A percentile compares a stretch with the other conserved stretches of the same genome.
These are phyloP conservation scores for Trametes coccinea DNA, from an alignment of 768 basidiomycete species.

Conservation along the genomic window DNA sequence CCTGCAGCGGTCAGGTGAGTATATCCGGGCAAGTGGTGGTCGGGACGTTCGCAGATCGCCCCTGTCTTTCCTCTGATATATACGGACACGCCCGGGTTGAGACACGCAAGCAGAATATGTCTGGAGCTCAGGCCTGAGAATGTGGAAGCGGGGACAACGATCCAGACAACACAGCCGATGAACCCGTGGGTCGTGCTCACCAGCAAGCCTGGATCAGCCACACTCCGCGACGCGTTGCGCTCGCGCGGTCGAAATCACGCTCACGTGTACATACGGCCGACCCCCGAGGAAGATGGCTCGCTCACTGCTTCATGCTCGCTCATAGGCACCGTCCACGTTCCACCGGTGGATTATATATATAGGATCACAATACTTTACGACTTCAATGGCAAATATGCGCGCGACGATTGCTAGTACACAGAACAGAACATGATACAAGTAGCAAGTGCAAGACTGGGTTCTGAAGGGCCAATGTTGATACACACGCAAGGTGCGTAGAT, in stretches of 20 bases:
- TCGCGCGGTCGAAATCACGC: slow-evolving; percentile 17
- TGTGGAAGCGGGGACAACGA: background rate
- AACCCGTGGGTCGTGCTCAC: background rate
- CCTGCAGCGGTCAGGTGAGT: no score
- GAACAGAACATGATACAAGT: slow-evolving; percentile 17
- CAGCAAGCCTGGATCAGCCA: background rate
- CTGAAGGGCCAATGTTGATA: background rate
- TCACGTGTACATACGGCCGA: slow-evolving; percentile 9
- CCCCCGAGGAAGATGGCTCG: background rate
- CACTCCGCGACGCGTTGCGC: background rate
- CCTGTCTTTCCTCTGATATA: background rate
- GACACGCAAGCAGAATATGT: slow-evolving; percentile 15
- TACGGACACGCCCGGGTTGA: background rate
- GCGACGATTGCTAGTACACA: slow-evolving; percentile 20
- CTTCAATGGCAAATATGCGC: slow-evolving; percentile 1
- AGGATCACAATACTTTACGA: background rate
- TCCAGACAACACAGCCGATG: background rate
- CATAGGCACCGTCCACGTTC: background rate
- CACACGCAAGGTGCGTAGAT: no score
- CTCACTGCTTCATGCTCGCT: background rate
- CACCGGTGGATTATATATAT: no score
- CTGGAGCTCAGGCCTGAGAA: background rate
- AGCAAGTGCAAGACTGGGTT: background rate
- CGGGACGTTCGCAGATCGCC: background rate
- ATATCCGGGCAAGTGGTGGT: background rate